These are phyloP conservation scores for Coemansia sp. DNA, from an alignment of 192 early-diverging fungal species.

Conservation along the genomic window DNA sequence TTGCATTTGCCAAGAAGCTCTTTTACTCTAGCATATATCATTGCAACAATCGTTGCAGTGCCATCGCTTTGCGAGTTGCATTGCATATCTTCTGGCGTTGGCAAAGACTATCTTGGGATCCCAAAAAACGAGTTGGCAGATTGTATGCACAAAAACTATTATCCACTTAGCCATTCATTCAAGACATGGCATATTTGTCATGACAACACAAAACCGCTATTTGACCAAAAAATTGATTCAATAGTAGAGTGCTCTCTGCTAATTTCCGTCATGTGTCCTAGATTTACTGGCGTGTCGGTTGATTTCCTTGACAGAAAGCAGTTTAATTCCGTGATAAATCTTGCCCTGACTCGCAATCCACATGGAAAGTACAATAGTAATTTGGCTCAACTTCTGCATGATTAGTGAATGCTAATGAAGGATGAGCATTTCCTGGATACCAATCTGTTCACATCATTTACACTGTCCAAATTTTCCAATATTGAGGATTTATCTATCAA, in stretches of 20 bases:
- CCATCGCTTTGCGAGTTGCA: slow-evolving; percentile 8
- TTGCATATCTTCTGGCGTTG: slow-evolving; percentile 17
- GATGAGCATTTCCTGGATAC: too few relatives aligned
- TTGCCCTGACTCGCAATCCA: slow-evolving; percentile 5
- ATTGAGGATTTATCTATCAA: too few relatives aligned
- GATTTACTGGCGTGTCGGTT: not conserved
- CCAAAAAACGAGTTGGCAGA: slow-evolving; percentile 6
- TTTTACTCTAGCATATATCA: slow-evolving; percentile 9
- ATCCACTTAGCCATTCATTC: slow-evolving; percentile 14
- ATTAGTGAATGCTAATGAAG: not conserved
- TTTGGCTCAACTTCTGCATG: not conserved
- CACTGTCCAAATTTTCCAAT: too few relatives aligned
- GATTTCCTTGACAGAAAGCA: not conserved
- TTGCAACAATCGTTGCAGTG: not conserved
- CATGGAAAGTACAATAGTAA: slow-evolving; percentile 3
- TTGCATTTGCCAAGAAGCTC: slow-evolving; percentile 9
- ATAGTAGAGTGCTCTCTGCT: slow-evolving; percentile 12
- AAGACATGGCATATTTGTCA: slow-evolving; percentile 15
- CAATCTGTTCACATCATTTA: too few relatives aligned
- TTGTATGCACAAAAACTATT: slow-evolving; percentile 14
- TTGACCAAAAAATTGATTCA: not conserved
- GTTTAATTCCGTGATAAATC: slow-evolving; percentile 9
- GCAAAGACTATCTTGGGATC: slow-evolving; percentile 8
- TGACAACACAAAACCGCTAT: slow-evolving; percentile 1
- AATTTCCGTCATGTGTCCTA: slow-evolving; percentile 13